phyloP scores from a whole-genome alignment of 164 flowering plant genomes.

The Piper longum region DNA sequence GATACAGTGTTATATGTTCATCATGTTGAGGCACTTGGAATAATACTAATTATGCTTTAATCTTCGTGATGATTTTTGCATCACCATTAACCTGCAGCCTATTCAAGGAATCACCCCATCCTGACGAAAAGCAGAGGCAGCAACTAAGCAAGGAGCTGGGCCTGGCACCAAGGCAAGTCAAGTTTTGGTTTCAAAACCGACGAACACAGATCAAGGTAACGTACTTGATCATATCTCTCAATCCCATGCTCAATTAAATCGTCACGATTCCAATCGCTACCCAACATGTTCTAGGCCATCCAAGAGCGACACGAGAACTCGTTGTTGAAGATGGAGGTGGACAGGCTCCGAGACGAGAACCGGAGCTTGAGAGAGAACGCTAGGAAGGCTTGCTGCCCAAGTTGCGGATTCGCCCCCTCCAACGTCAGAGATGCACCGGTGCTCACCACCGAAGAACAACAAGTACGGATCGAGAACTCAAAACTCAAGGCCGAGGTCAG shows the following conservation, averaged over 20 bases:
- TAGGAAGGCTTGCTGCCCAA: slow-evolving; percentile 65
- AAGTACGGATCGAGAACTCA: slow-evolving; percentile 74
- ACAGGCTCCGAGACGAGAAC: slow-evolving; percentile 71
- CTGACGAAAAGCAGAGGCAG: slow-evolving; percentile 99
- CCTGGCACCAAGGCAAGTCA: slow-evolving; percentile 95
- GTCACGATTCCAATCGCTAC: background rate
- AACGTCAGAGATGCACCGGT: slow-evolving; percentile 22
- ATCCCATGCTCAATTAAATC: background rate
- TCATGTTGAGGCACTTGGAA: too few species aligned
- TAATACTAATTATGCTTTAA: too few species aligned
- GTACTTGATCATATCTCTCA: background rate
- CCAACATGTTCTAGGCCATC: slow-evolving; percentile 42
- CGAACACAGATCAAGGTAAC: slow-evolving; percentile 93
- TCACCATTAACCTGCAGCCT: slow-evolving; percentile 29
- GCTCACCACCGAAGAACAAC: slow-evolving; percentile 51
- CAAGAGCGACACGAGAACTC: slow-evolving; percentile 99
- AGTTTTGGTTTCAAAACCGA: slow-evolving; percentile 99
- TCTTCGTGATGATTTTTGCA: background rate
- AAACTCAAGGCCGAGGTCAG: slow-evolving; percentile 86
- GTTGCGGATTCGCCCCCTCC: slow-evolving; percentile 60
- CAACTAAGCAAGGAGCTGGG: slow-evolving; percentile 91
- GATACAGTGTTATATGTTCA: too few species aligned
- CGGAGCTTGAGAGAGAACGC: slow-evolving; percentile 65
- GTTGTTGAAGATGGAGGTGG: slow-evolving; percentile 73
- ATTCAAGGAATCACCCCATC: slow-evolving; percentile 96